Evolutionary conservation across 805 yeast genomes (phyloP).

Genomic region (Naumovozyma castellii): DNA sequence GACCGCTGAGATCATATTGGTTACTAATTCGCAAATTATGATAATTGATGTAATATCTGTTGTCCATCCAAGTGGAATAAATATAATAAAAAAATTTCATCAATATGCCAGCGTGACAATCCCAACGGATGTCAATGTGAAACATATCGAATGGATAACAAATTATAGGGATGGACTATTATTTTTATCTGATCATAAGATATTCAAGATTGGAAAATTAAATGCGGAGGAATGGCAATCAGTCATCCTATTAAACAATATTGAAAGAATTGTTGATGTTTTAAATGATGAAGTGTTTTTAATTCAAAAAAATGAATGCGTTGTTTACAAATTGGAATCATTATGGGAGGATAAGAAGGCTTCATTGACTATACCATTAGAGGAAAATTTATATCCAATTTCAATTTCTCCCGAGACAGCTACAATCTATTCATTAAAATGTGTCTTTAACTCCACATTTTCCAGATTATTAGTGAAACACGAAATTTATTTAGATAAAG

Average conservation of each 20-base stretch:
- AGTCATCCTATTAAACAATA: constrained; percentile 11
- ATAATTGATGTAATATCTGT: constrained; percentile 25
- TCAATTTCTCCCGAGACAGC: constrained; percentile 24
- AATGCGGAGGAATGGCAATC: constrained; percentile 14
- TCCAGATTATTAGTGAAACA: constrained; percentile 17
- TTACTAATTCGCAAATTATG: constrained; percentile 10
- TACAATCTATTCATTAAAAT: constrained; percentile 21
- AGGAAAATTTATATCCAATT: constrained; percentile 24
- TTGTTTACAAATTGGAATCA: constrained; percentile 14
- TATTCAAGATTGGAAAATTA: constrained; percentile 11
- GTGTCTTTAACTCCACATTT: constrained; percentile 12
- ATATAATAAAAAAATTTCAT: constrained; percentile 17
- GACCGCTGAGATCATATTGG: constrained; percentile 25
- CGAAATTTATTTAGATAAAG: constrained; percentile 25
- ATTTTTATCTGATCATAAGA: constrained; percentile 11
- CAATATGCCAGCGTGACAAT: constrained; percentile 13
- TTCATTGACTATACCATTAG: constrained; percentile 12
- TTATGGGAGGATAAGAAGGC: constrained; percentile 17
- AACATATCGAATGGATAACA: constrained; percentile 20
- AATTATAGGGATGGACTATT: constrained; percentile 20
- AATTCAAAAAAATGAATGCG: constrained; percentile 11
- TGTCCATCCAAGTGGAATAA: constrained; percentile 17
- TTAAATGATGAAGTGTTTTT: constrained; percentile 17
- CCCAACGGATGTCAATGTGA: constrained; percentile 3
- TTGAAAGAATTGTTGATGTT: constrained; percentile 26